Percentiles rank a stretch among this genome's conserved stretches.
These are phyloP conservation scores for Trebouxia sp. DNA, from an alignment of 139 green algal species.

Conservation along the genomic window DNA sequence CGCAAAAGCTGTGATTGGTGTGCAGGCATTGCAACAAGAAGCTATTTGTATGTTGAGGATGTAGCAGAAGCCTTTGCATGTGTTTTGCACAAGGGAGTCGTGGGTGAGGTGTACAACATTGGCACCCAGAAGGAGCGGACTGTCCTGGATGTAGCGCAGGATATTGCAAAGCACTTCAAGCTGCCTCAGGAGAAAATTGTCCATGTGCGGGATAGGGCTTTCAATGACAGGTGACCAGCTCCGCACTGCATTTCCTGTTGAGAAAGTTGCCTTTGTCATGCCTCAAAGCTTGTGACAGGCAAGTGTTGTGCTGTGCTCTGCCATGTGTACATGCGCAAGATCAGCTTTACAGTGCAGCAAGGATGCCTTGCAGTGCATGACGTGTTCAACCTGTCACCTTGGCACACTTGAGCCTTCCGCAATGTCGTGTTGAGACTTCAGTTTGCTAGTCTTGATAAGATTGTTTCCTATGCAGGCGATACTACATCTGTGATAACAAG, in stretches of 20 bases:
- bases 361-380: no score
- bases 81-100: conserved; percentile 76
- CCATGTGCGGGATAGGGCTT: conserved; percentile 76
- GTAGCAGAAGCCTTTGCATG: conserved; percentile 91
- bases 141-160: conserved; percentile 82
- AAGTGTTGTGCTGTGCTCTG: no score
- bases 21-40: conserved; percentile 46
- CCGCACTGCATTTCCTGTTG: background rate
- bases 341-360: background rate
- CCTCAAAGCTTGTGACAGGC: no score
- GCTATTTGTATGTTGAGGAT: conserved; percentile 93
- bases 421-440: background rate
- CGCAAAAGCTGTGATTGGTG: background rate
- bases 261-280: background rate
- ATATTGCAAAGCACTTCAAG: conserved; percentile 66
- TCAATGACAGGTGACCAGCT: conserved; percentile 78
- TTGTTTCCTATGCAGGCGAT: conserved; percentile 64
- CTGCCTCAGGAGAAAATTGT: conserved; percentile 50
- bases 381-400: no score
- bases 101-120: conserved; percentile 96
- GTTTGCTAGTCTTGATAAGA: no score
- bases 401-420: background rate
- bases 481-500: conserved; percentile 96
- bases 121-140: conserved; percentile 91
- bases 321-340: background rate